Evolutionary conservation across 257 asterid genomes (phyloP).

Genomic region (Solanum commersonii): DNA sequence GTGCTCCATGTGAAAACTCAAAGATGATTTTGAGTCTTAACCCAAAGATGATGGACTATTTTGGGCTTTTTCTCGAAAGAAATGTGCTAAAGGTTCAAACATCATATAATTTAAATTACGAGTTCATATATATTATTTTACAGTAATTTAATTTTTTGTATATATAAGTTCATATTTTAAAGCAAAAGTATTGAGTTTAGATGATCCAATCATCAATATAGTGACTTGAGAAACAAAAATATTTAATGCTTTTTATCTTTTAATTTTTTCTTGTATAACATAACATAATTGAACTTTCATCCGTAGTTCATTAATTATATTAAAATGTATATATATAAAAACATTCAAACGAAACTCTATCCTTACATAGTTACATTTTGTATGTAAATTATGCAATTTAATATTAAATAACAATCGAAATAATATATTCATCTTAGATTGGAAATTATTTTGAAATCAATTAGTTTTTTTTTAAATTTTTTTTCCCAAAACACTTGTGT

Average conservation of each 20-base stretch:
- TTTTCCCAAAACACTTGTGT: too few relatives aligned
- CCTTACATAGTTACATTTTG: not conserved
- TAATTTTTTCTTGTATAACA: not conserved
- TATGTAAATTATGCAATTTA: not conserved
- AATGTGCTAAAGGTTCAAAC: too few relatives aligned
- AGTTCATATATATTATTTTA: not conserved
- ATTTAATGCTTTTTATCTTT: not conserved
- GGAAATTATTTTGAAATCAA: not conserved
- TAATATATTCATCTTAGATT: not conserved
- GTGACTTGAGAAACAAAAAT: not conserved
- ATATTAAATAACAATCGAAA: not conserved
- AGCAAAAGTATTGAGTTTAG: not conserved
- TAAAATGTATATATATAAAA: not conserved
- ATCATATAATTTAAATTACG: not conserved
- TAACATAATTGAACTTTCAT: not conserved
- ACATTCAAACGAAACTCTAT: not conserved
- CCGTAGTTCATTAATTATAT: not conserved
- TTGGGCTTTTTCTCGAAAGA: too few relatives aligned
- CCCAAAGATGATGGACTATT: too few relatives aligned
- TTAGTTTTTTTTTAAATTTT: too few relatives aligned
- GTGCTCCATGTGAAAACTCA: too few relatives aligned
- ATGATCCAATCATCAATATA: not conserved
- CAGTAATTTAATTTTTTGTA: not conserved
- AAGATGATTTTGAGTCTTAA: too few relatives aligned
- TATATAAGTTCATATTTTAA: not conserved